Base-by-base conservation (phyloP, 2,329 filamentous ascomycete species). In the Beauveria pseudobassiana region DNA sequence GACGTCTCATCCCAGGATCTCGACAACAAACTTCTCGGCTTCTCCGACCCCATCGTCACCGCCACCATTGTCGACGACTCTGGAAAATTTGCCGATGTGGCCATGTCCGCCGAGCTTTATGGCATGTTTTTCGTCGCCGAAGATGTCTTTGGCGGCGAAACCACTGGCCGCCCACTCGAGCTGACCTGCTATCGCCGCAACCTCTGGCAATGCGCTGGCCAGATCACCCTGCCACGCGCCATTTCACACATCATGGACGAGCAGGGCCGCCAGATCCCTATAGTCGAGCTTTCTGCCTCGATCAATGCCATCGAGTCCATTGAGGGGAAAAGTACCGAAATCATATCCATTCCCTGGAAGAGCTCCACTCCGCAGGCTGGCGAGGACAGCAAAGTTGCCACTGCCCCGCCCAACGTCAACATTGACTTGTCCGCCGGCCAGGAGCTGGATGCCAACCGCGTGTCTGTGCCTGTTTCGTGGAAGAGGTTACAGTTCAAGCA, bases 281-380 rank as follows among this genome's bases (percentile, higher is more conserved):
- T 95, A 4, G 86, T 89, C 50, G 85, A 96, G 64, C 75, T 96
- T 64, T 89, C 91, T 64, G 86, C 95, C 24, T 87, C 88, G 42
- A 91, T 98, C 58, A 89, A 89, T 1, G 93, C 91, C 1, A 85
- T 89, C 3, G 93, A 98, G 74, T 96, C 91, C 5, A 96, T 97
- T 55, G 93, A 98, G 72, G 90, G 91, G 54, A 96, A 96, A 70
- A 70, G 86, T 0, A 93, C 96, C 6, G 96, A 97, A 75, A 96
- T 98, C 64, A 97, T 98, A 63, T 95, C 89, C 0, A 95, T 98
- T 53, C 93, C 93, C 0, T 97, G 93, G 93, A 97, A 97, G 78
- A 96, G 79, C 82, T 70, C 88, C 77, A 69, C 87, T 76, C 68
- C 87, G 71, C 73, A 82, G 69, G 70, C 78, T 2, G 73, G 73